These are phyloP conservation scores for Emergomyces pasteurianus DNA, from an alignment of 2,329 filamentous ascomycete genomes.

Conservation along the genomic window DNA sequence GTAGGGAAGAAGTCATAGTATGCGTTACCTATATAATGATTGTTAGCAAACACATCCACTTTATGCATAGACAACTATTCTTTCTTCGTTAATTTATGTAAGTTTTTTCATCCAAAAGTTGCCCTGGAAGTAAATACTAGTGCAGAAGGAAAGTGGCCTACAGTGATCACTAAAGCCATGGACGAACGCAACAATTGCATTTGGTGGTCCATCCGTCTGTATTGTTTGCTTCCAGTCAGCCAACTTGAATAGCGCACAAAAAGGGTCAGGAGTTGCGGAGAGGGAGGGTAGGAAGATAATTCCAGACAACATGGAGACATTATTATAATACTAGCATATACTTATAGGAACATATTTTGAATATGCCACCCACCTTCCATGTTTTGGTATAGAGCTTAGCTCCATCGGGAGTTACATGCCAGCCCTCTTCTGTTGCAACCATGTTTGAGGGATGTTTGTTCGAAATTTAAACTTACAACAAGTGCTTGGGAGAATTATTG, in stretches of 20 bases:
- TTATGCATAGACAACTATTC: not conserved
- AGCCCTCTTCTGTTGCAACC: slow-evolving; percentile 39
- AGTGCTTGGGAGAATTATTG: not conserved
- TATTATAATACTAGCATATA: too few relatives aligned
- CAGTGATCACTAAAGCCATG: slow-evolving; percentile 84
- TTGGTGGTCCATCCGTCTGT: slow-evolving; percentile 45
- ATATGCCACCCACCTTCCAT: slow-evolving; percentile 40
- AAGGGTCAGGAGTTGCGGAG: not conserved
- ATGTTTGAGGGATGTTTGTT: slow-evolving; percentile 13
- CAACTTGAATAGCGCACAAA: not conserved
- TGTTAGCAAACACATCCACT: not conserved
- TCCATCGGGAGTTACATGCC: slow-evolving; percentile 40
- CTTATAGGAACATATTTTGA: slow-evolving; percentile 3
- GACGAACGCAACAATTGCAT: slow-evolving; percentile 67
- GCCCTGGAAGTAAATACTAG: not conserved
- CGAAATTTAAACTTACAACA: not conserved
- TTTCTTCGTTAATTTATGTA: not conserved
- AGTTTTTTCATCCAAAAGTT: not conserved
- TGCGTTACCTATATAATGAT: slow-evolving; percentile 43
- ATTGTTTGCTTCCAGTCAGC: slow-evolving; percentile 1
- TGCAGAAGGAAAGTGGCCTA: slow-evolving; percentile 15
- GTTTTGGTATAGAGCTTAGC: slow-evolving; percentile 49
- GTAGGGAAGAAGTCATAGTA: slow-evolving; percentile 64
- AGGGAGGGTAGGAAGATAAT: not conserved
- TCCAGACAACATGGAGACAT: not conserved